Percentiles rank a stretch among this genome's conserved stretches.
phyloP scores from a whole-genome alignment of 106 monocot genomes.

The Apostasia ramifera region DNA sequence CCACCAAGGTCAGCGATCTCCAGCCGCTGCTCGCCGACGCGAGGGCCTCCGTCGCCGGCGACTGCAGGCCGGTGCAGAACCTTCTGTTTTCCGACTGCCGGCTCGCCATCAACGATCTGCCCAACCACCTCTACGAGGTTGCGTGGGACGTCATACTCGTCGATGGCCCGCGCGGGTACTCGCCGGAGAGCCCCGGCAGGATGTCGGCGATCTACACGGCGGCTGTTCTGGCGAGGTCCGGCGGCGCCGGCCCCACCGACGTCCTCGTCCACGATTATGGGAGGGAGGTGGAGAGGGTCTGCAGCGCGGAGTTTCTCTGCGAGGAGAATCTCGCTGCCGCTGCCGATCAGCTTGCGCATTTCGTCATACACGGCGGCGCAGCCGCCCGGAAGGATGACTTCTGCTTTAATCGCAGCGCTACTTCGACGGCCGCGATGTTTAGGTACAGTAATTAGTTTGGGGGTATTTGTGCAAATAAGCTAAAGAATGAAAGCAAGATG shows the following conservation, averaged over 20 bases:
- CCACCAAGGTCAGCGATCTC: slow-evolving; percentile 58
- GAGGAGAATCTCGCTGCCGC: slow-evolving; percentile 44
- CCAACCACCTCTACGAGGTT: slow-evolving; percentile 87
- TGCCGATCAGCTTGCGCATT: slow-evolving; percentile 56
- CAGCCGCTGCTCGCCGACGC: slow-evolving; percentile 31
- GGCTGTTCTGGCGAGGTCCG: slow-evolving; percentile 69
- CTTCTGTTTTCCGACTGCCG: slow-evolving; percentile 84
- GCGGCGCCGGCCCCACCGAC: slow-evolving; percentile 27
- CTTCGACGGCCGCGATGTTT: not conserved
- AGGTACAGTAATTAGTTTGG: too few species aligned
- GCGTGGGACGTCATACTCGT: slow-evolving; percentile 81
- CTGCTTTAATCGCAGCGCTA: slow-evolving; percentile 4
- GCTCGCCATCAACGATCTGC: slow-evolving; percentile 78
- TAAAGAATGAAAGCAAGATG: too few species aligned
- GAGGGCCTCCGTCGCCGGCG: slow-evolving; percentile 14
- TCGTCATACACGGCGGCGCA: slow-evolving; percentile 25
- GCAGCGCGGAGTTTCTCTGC: slow-evolving; percentile 75
- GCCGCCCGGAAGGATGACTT: slow-evolving; percentile 5
- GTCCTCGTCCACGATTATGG: slow-evolving; percentile 80
- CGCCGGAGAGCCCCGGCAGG: slow-evolving; percentile 54
- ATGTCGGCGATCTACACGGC: slow-evolving; percentile 83
- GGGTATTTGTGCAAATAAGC: too few species aligned
- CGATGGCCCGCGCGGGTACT: slow-evolving; percentile 82
- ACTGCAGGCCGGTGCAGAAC: slow-evolving; percentile 82
- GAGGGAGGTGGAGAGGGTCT: slow-evolving; percentile 60